A percentile compares a stretch with the other conserved stretches of the same genome.
These are phyloP conservation scores for Metschnikowia matae DNA, from an alignment of 805 yeast genomes.

Conservation along the genomic window DNA sequence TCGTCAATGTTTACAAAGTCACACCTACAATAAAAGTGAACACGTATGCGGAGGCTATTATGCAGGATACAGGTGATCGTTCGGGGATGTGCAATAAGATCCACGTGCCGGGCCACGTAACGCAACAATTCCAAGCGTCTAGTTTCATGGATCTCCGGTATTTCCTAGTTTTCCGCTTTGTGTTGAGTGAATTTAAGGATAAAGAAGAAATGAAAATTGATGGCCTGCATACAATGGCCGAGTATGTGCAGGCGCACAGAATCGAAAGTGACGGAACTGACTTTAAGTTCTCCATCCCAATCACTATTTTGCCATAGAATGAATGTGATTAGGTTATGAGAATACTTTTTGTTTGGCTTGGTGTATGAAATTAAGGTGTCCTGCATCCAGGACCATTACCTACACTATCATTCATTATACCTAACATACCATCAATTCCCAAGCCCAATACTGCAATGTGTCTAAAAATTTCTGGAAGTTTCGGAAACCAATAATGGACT, in stretches of 20 bases:
- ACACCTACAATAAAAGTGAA: constrained; percentile 32
- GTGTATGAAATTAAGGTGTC: no score
- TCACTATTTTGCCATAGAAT: constrained; percentile 6
- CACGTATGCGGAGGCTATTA: constrained; percentile 27
- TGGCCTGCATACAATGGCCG: constrained; percentile 5
- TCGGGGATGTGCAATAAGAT: constrained; percentile 8
- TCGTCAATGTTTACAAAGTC: constrained; percentile 30
- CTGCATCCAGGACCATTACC: no score
- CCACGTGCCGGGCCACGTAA: constrained; percentile 28
- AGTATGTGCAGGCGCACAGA: constrained; percentile 12
- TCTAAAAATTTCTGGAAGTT: no score
- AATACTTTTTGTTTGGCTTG: no score
- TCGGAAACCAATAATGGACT: no score
- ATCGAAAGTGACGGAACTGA: constrained; percentile 14
- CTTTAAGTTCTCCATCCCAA: constrained; percentile 15
- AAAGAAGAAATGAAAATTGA: not conserved
- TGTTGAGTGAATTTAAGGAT: constrained; percentile 24
- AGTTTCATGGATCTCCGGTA: constrained; percentile 35
- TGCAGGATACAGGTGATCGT: constrained; percentile 13
- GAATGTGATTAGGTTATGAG: no score
- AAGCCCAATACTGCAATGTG: no score
- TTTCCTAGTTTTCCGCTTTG: constrained; percentile 34
- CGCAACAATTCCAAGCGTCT: constrained; percentile 36
- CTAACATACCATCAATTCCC: no score
- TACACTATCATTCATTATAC: no score